Evolutionary conservation across 495 filamentous ascomycete species (phyloP).

Genomic region (Podospora pseudopauciseta): DNA sequence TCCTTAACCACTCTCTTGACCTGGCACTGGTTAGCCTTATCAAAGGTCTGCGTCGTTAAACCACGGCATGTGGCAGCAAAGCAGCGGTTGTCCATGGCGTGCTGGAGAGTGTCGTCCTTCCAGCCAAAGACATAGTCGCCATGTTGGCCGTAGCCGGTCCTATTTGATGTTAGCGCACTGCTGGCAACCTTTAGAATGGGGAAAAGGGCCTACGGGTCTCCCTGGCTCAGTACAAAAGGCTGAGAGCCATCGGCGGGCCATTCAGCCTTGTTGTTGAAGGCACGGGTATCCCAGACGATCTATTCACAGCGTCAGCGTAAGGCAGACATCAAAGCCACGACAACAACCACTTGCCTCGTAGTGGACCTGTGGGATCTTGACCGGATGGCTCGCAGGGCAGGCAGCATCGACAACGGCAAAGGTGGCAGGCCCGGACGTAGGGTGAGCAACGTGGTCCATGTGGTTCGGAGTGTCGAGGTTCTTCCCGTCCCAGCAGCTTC

Average conservation of each 20-base stretch:
- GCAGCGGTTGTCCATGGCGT: conserved; percentile 49
- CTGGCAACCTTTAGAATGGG: neutral
- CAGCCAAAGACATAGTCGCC: conserved; percentile 53
- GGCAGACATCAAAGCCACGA: neutral
- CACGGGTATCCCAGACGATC: conserved; percentile 49
- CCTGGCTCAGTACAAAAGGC: conserved; percentile 47
- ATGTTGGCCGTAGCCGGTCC: conserved; percentile 36
- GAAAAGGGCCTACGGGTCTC: conserved; percentile 27
- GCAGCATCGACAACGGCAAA: conserved; percentile 40
- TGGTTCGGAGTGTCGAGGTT: conserved; percentile 51
- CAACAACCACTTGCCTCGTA: conserved; percentile 34
- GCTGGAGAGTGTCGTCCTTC: conserved; percentile 46
- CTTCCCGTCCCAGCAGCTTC: conserved; percentile 52
- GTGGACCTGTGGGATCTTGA: conserved; percentile 50
- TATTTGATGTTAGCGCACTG: neutral
- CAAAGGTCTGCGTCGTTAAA: conserved; percentile 38
- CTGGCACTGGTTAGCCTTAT: conserved; percentile 36
- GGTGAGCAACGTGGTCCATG: conserved; percentile 46
- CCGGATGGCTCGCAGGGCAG: conserved; percentile 47
- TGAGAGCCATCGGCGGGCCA: conserved; percentile 48
- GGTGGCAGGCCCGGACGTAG: conserved; percentile 42
- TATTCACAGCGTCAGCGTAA: neutral
- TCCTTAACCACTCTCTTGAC: conserved; percentile 42
- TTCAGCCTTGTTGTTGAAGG: conserved; percentile 42
- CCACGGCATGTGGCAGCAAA: conserved; percentile 37